These are phyloP conservation scores for Dioscorea alata DNA, from an alignment of 106 monocot species.

Conservation along the genomic window DNA sequence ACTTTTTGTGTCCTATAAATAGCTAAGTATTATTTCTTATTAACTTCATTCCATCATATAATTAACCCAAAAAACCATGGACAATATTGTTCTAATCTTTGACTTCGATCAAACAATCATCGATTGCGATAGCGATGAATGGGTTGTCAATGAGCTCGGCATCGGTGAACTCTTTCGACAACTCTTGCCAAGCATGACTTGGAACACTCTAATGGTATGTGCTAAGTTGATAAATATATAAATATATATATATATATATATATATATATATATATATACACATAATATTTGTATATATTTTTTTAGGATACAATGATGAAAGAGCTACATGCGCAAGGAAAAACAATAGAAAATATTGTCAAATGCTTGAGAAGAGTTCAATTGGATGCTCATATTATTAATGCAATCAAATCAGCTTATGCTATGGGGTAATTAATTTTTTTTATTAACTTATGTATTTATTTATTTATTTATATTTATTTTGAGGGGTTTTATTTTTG, in stretches of 20 bases:
- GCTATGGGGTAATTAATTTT: constrained; percentile 21
- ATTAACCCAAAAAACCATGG: not conserved
- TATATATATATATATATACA: not conserved
- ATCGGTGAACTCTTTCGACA: not conserved
- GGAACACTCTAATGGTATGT: not conserved
- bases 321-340: constrained; percentile 22
- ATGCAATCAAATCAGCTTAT: constrained; percentile 31
- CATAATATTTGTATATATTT: not conserved
- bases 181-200: not conserved
- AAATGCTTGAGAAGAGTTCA: constrained; percentile 16
- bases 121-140: constrained; percentile 1
- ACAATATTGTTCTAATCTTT: not conserved
- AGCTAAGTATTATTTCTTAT: not conserved
- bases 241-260: not conserved
- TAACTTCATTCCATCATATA: too few species aligned
- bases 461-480: not conserved
- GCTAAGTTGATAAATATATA: not conserved
- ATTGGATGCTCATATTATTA: constrained; percentile 15
- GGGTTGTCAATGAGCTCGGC: not conserved
- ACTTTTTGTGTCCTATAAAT: not conserved
- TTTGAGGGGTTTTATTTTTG: not conserved
- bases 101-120: constrained; percentile 1
- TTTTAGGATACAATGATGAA: constrained; percentile 32
- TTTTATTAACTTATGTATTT: not conserved
- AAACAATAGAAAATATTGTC: constrained; percentile 15